Evolutionary conservation across 441 rosid genomes (phyloP), one percentile per base, ranked within the genome.

Genomic region (Pelargonium exstipulatum): DNA sequence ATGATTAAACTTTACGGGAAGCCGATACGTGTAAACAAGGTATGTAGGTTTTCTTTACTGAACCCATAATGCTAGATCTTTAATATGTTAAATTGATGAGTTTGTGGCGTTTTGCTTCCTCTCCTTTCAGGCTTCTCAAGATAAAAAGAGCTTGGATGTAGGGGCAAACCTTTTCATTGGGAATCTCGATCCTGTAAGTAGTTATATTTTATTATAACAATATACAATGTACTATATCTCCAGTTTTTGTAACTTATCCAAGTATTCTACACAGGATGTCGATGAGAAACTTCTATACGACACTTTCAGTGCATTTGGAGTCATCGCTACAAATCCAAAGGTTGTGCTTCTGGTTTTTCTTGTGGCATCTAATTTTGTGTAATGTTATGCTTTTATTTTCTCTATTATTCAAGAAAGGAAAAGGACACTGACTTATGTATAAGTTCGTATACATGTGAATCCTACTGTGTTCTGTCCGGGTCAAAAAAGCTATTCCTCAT

Each of bases 11-110:
- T 94, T 62, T 81, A 84, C 32, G 99, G 99, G 69, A 94, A 94
- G 79, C 97, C 99, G 40, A 94, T 91, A 8, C 92, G 94, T n/a
- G 97, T 94, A 42, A 94, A 94, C 79, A 94, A 91, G 97, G 96
- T 94, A 77, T 61, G 64, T 0, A 20, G 35, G 14, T 60, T 57
- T 9, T 1, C 17, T 17, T 58, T 42, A 53, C 2, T 12, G 55
- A 64, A 29, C 12, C 45, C 45, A 42, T 53, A 16, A 7, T 13
- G 9, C 29, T 46, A 20, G 9, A 2, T 65, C 20, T 9, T 26
- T 16, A 2, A 4, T 58, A 26, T 13, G 24, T 8, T 58, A 2
- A 20, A 22, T n/a, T 43, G 45, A 32, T 53, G 4, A 20, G 14
- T 32, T 62, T 65, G 5, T 69, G 73, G n/a, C 42, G 64, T 73